These are phyloP conservation scores for grape (Vitis vinifera) DNA, from an alignment of 164 flowering plant species.

Conservation along the genomic window DNA sequence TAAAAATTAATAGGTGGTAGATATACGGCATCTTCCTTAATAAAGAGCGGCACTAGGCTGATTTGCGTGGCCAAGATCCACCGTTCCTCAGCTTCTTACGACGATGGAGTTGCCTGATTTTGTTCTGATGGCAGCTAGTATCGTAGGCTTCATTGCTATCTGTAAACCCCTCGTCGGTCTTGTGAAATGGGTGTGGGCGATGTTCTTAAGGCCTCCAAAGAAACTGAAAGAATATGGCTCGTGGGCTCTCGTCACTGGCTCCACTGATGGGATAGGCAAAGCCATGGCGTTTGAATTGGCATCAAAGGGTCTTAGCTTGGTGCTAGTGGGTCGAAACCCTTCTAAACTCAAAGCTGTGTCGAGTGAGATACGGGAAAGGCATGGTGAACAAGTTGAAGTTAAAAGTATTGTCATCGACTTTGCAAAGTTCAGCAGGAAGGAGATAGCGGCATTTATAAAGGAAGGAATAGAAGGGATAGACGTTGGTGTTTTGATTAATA, in stretches of 20 bases:
- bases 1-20: too few relatives aligned
- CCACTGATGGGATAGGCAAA: constrained; percentile 58
- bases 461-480: constrained; percentile 40
- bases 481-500: constrained; percentile 59
- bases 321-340: constrained; percentile 40
- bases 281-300: constrained; percentile 46
- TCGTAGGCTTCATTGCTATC: constrained; percentile 22
- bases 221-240: constrained; percentile 32
- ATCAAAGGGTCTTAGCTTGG: constrained; percentile 37
- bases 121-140: neutral
- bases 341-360: constrained; percentile 31
- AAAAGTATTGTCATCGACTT: constrained; percentile 33
- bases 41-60: too few relatives aligned
- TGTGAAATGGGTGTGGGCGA: constrained; percentile 24
- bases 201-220: constrained; percentile 40
- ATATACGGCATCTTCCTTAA: too few relatives aligned
- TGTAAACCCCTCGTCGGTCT: neutral
- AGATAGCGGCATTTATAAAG: constrained; percentile 15
- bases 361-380: constrained; percentile 14
- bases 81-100: too few relatives aligned
- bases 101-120: neutral
- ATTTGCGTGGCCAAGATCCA: too few relatives aligned
- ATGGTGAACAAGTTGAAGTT: constrained; percentile 9
- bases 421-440: neutral
- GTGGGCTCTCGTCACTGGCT: constrained; percentile 49